These are phyloP conservation scores for Mrakiaceae sp. DNA, from an alignment of 1,284 basidiomycete genomes.

Conservation along the genomic window DNA sequence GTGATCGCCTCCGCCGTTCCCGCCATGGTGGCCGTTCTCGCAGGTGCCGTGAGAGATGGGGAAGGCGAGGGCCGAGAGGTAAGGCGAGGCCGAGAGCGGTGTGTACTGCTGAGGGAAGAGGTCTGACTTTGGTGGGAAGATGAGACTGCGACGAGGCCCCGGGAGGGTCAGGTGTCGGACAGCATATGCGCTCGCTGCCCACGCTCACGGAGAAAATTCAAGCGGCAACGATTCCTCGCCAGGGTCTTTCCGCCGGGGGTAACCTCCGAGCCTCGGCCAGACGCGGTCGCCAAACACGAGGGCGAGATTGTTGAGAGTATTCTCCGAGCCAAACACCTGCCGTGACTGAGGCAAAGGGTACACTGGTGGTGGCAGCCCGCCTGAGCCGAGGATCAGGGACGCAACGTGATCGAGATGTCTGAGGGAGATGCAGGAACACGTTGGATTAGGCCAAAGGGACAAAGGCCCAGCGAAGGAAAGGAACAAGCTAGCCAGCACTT, in stretches of 20 bases:
- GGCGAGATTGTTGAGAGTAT: conserved; percentile 23
- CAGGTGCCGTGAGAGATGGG: conserved; percentile 59
- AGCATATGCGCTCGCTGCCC: too few species aligned
- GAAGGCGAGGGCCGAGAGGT: conserved; percentile 52
- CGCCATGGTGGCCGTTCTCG: background rate
- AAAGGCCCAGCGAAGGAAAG: background rate
- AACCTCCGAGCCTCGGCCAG: conserved; percentile 24
- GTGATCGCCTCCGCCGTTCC: background rate
- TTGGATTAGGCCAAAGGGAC: too few species aligned
- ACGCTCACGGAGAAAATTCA: background rate
- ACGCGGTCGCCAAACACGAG: conserved; percentile 23
- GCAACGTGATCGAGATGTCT: conserved; percentile 24
- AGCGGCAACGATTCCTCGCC: background rate
- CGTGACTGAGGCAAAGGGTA: conserved; percentile 1
- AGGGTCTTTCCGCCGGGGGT: background rate
- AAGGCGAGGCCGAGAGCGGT: background rate
- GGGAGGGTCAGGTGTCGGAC: background rate
- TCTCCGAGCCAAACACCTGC: conserved; percentile 21
- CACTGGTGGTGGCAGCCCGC: conserved; percentile 5
- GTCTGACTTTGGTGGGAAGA: background rate
- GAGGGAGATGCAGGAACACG: background rate
- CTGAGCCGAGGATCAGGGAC: conserved; percentile 23
- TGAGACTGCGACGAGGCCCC: background rate
- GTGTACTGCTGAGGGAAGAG: background rate
- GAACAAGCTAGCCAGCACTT: background rate